Evolutionary conservation across 495 filamentous ascomycete genomes (phyloP).

Genomic region (Talaromyces trachyspermus): DNA sequence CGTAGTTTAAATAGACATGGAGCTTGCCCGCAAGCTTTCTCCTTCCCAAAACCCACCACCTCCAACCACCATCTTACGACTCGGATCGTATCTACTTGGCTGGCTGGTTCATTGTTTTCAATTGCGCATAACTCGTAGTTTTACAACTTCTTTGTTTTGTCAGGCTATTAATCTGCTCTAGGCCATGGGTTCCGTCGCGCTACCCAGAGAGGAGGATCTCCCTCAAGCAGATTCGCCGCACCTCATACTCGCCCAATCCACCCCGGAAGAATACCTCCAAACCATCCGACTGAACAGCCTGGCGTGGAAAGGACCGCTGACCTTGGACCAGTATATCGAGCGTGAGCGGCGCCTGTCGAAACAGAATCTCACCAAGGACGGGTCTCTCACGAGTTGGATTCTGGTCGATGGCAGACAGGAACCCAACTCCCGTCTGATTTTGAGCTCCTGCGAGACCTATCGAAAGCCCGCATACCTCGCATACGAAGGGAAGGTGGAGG

Average conservation of each 20-base stretch:
- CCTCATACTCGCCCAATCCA: conserved; percentile 62
- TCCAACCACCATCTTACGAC: no score
- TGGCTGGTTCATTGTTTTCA: no score
- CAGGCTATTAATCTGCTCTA: no score
- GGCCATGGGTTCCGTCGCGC: conserved; percentile 7
- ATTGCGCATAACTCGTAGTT: no score
- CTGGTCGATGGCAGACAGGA: conserved; percentile 53
- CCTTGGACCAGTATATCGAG: conserved; percentile 60
- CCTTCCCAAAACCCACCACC: no score
- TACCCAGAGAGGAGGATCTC: conserved; percentile 23
- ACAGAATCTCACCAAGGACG: conserved; percentile 61
- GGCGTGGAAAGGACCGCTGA: conserved; percentile 64
- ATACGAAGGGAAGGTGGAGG: conserved; percentile 41
- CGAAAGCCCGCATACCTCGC: conserved; percentile 63
- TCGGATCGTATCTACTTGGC: no score
- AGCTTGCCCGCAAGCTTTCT: no score
- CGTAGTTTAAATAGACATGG: no score
- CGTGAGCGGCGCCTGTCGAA: conserved; percentile 66
- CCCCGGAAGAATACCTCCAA: conserved; percentile 51
- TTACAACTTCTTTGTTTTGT: background rate
- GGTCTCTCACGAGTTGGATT: conserved; percentile 79
- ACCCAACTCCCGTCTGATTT: conserved; percentile 50
- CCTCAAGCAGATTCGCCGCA: conserved; percentile 52
- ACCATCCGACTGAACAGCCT: conserved; percentile 61
- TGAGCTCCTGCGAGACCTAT: conserved; percentile 78